phyloP scores from a whole-genome alignment of 2,329 filamentous ascomycete species.

The Magnaporthiopsis incrustans region DNA sequence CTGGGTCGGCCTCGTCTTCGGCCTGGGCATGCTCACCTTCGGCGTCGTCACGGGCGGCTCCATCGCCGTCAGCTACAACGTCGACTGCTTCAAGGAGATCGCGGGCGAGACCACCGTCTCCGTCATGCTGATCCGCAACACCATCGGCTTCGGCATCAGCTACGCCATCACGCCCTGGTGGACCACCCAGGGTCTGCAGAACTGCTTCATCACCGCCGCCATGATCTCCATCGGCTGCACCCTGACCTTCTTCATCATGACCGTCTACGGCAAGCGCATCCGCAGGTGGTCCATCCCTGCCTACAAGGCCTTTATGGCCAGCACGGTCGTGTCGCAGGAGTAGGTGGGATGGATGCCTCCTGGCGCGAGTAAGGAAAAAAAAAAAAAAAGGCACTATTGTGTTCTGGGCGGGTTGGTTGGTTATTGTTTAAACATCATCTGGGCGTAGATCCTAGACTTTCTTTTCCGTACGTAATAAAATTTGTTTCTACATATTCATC shows the following conservation, averaged over 20 bases:
- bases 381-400: neutral
- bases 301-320: constrained; percentile 9
- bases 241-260: constrained; percentile 21
- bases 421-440: neutral
- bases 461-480: no score
- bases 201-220: constrained; percentile 24
- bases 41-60: constrained; percentile 30
- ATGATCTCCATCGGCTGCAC: constrained; percentile 21
- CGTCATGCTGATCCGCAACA: constrained; percentile 21
- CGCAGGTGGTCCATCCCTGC: constrained; percentile 11
- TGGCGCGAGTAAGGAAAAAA: neutral
- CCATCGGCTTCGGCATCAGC: constrained; percentile 19
- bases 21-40: constrained; percentile 30
- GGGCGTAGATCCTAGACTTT: neutral
- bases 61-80: constrained; percentile 30
- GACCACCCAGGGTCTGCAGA: constrained; percentile 21
- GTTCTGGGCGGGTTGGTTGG: no score
- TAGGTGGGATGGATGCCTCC: no score
- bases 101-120: constrained; percentile 15
- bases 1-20: constrained; percentile 32
- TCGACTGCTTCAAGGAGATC: constrained; percentile 30
- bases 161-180: constrained; percentile 28
- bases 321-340: constrained; percentile 7
- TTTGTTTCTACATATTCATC: no score
- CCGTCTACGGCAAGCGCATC: constrained; percentile 21